Percentiles rank a stretch among this genome's conserved stretches.
Conservation (phyloP, 257 asterid species). For the Parsonsia alboflavescens region DNA sequence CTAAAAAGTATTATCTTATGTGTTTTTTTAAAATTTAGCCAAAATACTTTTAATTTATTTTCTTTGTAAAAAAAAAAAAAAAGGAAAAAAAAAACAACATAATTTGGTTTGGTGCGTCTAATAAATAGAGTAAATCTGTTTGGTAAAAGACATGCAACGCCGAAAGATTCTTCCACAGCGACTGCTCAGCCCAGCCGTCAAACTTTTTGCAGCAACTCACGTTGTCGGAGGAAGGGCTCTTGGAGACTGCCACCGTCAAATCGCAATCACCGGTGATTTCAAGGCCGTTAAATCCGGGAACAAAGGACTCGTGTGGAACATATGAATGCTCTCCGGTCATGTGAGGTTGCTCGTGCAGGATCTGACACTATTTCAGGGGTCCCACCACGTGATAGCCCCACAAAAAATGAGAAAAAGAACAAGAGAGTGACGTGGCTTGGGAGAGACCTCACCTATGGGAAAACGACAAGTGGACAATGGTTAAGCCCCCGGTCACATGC, state of each 20-base stretch:
- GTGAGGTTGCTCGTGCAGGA: slow-evolving; percentile 36
- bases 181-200: slow-evolving; percentile 11
- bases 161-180: neutral
- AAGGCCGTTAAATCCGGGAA: slow-evolving; percentile 18
- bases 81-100: no score
- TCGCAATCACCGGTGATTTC: slow-evolving; percentile 23
- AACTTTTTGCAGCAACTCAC: slow-evolving; percentile 6
- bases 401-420: neutral
- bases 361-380: slow-evolving; percentile 16
- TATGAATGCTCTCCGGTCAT: slow-evolving; percentile 18
- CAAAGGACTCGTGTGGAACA: slow-evolving; percentile 32
- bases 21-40: no score
- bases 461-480: neutral
- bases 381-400: slow-evolving; percentile 40
- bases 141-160: neutral
- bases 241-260: neutral
- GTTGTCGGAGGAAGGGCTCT: neutral
- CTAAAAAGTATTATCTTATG: no score
- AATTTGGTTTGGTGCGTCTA: neutral
- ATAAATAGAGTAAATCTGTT: neutral
- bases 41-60: no score
- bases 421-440: slow-evolving; percentile 6
- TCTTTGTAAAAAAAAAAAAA: no score
- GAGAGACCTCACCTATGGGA: neutral
- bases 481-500: no score